Conservation (phyloP, 2,329 filamentous ascomycete species). For the Penicillium thymicola region DNA sequence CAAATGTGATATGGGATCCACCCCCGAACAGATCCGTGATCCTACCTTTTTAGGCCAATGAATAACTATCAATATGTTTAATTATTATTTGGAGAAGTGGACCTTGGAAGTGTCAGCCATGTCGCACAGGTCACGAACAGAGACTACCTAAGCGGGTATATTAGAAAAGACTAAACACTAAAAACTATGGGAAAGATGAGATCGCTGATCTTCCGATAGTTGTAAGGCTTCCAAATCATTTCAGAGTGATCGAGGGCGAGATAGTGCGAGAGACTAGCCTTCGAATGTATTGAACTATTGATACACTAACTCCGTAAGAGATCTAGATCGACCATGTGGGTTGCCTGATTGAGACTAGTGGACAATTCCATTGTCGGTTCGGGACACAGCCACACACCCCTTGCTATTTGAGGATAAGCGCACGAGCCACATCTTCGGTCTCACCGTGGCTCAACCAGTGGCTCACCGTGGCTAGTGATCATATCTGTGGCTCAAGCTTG, state of each 20-base stretch:
- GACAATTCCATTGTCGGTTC: conserved; percentile 1
- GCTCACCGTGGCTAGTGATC: conserved; percentile 18
- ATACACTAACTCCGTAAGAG: neutral
- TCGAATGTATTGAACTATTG: conserved; percentile 5
- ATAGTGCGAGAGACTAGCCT: conserved; percentile 2
- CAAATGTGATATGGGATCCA: conserved; percentile 5
- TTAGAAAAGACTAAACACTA: neutral
- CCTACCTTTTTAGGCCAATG: neutral
- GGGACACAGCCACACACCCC: conserved; percentile 14
- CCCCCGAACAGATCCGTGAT: conserved; percentile 3
- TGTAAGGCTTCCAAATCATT: conserved; percentile 19
- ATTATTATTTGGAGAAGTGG: conserved; percentile 1
- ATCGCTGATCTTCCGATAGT: conserved; percentile 4
- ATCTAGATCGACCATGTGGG: conserved; percentile 1
- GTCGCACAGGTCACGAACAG: conserved; percentile 10
- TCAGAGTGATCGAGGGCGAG: conserved; percentile 1
- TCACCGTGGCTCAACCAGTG: conserved; percentile 16
- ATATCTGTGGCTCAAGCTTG: conserved; percentile 11
- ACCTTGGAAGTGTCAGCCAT: conserved; percentile 1
- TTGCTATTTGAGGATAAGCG: conserved; percentile 12
- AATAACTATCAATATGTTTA: neutral
- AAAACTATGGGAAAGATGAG: neutral
- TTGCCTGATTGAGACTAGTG: neutral
- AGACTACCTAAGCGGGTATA: neutral
- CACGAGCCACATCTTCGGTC: conserved; percentile 22